phyloP scores from a whole-genome alignment of 495 filamentous ascomycete species.

The Daldinia grandis region DNA sequence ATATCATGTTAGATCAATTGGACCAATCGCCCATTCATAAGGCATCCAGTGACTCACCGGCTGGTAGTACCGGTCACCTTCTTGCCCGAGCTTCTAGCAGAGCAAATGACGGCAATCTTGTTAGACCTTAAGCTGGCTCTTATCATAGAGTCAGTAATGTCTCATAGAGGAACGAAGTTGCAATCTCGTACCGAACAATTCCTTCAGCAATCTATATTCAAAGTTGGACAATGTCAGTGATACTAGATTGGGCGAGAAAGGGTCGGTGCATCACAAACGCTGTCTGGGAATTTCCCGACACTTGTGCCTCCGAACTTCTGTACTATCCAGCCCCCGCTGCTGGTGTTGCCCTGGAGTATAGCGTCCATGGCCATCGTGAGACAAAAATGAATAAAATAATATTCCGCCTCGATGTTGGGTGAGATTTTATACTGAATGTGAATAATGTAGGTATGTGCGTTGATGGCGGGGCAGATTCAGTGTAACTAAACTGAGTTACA shows the following conservation, averaged over 20 bases:
- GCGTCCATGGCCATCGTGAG: slow-evolving; percentile 32
- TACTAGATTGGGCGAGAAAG: slow-evolving; percentile 11
- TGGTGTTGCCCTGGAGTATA: slow-evolving; percentile 45
- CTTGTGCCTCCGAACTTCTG: slow-evolving; percentile 89
- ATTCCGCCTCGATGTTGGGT: slow-evolving; percentile 4
- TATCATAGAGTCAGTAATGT: slow-evolving; percentile 36
- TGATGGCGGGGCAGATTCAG: slow-evolving; percentile 30
- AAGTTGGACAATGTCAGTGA: slow-evolving; percentile 38
- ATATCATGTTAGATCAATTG: slow-evolving; percentile 29
- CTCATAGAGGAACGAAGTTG: slow-evolving; percentile 6
- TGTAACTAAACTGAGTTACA: slow-evolving; percentile 3
- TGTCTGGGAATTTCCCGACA: slow-evolving; percentile 51
- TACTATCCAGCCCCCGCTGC: slow-evolving; percentile 70
- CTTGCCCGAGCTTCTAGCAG: slow-evolving; percentile 86
- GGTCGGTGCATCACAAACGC: slow-evolving; percentile 39
- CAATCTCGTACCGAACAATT: slow-evolving; percentile 69
- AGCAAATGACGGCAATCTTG: slow-evolving; percentile 88
- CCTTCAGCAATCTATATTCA: slow-evolving; percentile 69
- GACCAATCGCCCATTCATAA: not conserved
- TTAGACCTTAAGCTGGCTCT: slow-evolving; percentile 73
- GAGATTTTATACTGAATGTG: not conserved
- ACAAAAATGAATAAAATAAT: slow-evolving; percentile 1
- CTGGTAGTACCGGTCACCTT: slow-evolving; percentile 95
- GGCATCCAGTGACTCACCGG: slow-evolving; percentile 68
- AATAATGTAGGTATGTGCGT: slow-evolving; percentile 7